These are phyloP conservation scores for Penicillium antarcticum DNA, from an alignment of 495 filamentous ascomycete species.

Conservation along the genomic window DNA sequence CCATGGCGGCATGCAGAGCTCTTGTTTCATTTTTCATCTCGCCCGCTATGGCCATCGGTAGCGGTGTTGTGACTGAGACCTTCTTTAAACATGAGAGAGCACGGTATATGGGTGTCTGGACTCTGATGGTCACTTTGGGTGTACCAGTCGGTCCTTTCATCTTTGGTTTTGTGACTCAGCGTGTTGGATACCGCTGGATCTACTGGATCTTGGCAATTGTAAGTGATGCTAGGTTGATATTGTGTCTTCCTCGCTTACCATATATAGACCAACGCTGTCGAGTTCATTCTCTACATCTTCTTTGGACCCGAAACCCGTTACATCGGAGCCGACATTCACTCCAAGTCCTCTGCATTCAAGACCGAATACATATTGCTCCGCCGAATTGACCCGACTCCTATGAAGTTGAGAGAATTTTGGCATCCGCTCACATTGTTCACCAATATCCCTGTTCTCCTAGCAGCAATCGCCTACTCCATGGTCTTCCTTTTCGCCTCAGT, in stretches of 20 bases:
- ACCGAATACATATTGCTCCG: conserved; percentile 42
- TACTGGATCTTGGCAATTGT: conserved; percentile 47
- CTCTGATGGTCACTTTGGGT: conserved; percentile 52
- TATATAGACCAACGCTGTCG: conserved; percentile 45
- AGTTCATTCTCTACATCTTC: conserved; percentile 53
- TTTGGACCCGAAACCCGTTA: conserved; percentile 59
- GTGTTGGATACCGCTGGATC: conserved; percentile 41
- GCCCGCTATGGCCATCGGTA: conserved; percentile 51
- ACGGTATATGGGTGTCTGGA: conserved; percentile 54
- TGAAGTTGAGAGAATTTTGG: conserved; percentile 43
- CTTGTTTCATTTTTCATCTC: conserved; percentile 53
- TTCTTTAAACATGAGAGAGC: conserved; percentile 50
- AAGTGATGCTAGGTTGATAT: conserved; percentile 5
- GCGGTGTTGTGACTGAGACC: conserved; percentile 51
- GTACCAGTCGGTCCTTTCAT: conserved; percentile 47
- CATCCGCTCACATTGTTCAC: conserved; percentile 41
- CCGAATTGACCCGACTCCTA: conserved; percentile 47
- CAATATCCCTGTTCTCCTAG: conserved; percentile 44
- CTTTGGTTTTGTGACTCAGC: conserved; percentile 47
- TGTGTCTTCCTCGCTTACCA: not conserved
- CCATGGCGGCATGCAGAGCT: conserved; percentile 45
- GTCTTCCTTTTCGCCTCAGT: conserved; percentile 50
- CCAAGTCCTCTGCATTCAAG: conserved; percentile 31
- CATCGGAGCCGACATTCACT: conserved; percentile 25
- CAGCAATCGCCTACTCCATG: conserved; percentile 48